Conservation (phyloP, 805 yeast genomes). For the Wickerhamomyces sydowiorum region DNA sequence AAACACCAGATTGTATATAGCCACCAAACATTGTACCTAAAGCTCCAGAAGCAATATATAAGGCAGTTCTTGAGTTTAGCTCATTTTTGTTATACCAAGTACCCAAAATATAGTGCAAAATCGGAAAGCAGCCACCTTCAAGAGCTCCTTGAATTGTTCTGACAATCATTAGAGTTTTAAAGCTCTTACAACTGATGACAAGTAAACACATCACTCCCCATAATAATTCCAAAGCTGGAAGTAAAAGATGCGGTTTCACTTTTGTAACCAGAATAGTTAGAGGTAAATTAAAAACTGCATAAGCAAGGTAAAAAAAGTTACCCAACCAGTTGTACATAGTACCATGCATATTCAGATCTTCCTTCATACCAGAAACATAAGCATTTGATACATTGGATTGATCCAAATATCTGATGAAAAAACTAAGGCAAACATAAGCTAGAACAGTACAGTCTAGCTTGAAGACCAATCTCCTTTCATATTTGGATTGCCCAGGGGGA, state of each 20-base stretch:
- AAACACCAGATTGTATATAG: constrained; percentile 36
- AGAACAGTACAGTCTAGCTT: constrained; percentile 48
- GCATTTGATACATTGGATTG: constrained; percentile 56
- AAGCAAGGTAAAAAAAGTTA: not conserved
- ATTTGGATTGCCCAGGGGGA: constrained; percentile 33
- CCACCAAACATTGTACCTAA: constrained; percentile 18
- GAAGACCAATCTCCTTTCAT: constrained; percentile 32
- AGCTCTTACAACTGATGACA: not conserved
- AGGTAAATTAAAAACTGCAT: not conserved
- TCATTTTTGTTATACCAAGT: not conserved
- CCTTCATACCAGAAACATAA: constrained; percentile 54
- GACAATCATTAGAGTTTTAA: not conserved
- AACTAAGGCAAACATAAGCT: constrained; percentile 30
- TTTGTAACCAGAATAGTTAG: not conserved
- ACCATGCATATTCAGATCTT: constrained; percentile 47
- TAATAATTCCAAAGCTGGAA: not conserved
- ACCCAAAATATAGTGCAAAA: not conserved
- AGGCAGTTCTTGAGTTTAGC: not conserved
- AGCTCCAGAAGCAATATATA: not conserved
- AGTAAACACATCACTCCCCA: not conserved
- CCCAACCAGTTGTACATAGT: constrained; percentile 30
- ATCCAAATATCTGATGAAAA: constrained; percentile 52
- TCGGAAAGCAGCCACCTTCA: not conserved
- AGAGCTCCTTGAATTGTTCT: not conserved
- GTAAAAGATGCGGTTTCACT: not conserved